Evolutionary conservation across 345 rosid species (phyloP).

Genomic region (Gossypium arboreum): DNA sequence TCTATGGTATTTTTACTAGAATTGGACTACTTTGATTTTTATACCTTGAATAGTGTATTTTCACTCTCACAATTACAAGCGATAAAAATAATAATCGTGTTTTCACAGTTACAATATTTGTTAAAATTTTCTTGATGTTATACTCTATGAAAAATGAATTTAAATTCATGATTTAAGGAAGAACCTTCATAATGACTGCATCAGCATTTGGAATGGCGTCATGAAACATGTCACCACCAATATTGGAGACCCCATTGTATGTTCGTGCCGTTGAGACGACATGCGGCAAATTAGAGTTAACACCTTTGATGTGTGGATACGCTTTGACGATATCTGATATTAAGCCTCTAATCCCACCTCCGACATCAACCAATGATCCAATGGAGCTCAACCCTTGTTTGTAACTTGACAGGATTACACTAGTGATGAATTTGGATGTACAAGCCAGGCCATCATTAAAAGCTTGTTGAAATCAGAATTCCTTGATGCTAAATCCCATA

Average conservation of each 20-base stretch:
- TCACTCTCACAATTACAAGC: too few relatives aligned
- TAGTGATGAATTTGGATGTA: constrained; percentile 17
- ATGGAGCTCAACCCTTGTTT: constrained; percentile 1
- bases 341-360: not conserved
- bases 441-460: constrained; percentile 30
- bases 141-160: too few relatives aligned
- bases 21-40: too few relatives aligned
- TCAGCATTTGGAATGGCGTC: not conserved
- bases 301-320: not conserved
- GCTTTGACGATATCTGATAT: not conserved
- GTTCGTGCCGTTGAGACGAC: not conserved
- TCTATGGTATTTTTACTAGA: too few relatives aligned
- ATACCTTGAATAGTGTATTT: too few relatives aligned
- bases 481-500: constrained; percentile 24
- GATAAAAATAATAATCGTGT: too few relatives aligned
- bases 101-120: too few relatives aligned
- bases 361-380: not conserved
- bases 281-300: not conserved
- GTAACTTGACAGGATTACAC: constrained; percentile 4
- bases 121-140: too few relatives aligned
- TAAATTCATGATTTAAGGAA: too few relatives aligned
- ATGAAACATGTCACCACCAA: not conserved
- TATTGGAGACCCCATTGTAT: not conserved
- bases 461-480: constrained; percentile 18
- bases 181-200: not conserved